Evolutionary conservation across 2,329 filamentous ascomycete species (phyloP), one percentile per base, ranked within the genome.

Genomic region (Xylariaceae sp.): DNA sequence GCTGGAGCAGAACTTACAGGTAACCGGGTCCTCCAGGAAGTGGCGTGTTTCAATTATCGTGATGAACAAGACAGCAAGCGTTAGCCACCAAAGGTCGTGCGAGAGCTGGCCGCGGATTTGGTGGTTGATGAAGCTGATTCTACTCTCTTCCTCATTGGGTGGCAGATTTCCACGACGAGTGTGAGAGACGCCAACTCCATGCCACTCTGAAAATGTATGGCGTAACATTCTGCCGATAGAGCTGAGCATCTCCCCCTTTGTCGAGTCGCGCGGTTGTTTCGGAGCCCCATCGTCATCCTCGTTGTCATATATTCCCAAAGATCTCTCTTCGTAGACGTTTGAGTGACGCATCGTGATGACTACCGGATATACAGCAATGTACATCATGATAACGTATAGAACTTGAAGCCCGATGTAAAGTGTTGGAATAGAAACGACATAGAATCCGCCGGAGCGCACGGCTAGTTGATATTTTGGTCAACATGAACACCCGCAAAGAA

Each of bases 71-170:
- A 81, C 72, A 0, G 79, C 79, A 1, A 83, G 60, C 2, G 79
- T 74, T 12, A 85, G 72, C 71, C 76, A 82, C 81, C 80, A 85
- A 10, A 84, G 67, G 55, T 85, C 81, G 58, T 84, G 80, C 7
- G 78, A 76, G 2, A 85, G 69, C 55, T 85, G 81, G 14, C 74
- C 73, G 22, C 76, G 74, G 11, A 83, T 66, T 57, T 83, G 79
- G 46, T 75, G 69, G 47, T 69, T 71, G 42, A 79, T 67, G 56
- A 78, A 77, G 57, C 67, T 71, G 47, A 73, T 68, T 17, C 68
- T 72, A 17, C 71, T 74, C 46, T 65, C 61, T 4, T 52, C 27
- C 41, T 50, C 20, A 11, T 42, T 42, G 22, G 36, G 32, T 11
- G n/a, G 36, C 5, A 39, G 36, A 4, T 23, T 21, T 19, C 11